phyloP scores from a whole-genome alignment of 805 yeast species.

The Metschnikowia corniflorae region DNA sequence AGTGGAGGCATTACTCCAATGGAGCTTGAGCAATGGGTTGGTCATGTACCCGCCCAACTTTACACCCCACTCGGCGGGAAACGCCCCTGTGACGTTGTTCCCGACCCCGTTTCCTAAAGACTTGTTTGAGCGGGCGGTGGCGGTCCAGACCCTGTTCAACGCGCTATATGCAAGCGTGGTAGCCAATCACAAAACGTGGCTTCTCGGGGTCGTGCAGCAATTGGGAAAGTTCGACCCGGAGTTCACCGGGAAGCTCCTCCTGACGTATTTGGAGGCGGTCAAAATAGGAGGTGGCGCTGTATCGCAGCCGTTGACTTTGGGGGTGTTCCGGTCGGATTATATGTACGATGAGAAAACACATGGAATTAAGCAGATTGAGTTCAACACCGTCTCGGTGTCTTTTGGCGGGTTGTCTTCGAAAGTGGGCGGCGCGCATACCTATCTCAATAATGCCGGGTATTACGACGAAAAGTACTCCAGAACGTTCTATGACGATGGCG shows the following conservation, averaged over 20 bases:
- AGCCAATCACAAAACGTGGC: slow-evolving; percentile 53
- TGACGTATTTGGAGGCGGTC: slow-evolving; percentile 50
- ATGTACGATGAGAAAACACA: slow-evolving; percentile 49
- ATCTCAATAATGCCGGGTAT: slow-evolving; percentile 55
- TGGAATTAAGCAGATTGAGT: slow-evolving; percentile 86
- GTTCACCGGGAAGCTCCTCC: slow-evolving; percentile 79
- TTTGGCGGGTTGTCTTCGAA: slow-evolving; percentile 87
- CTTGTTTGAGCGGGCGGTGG: slow-evolving; percentile 63
- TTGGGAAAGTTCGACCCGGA: slow-evolving; percentile 60
- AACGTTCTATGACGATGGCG: slow-evolving; percentile 43
- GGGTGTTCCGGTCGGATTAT: slow-evolving; percentile 88
- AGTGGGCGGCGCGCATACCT: slow-evolving; percentile 72
- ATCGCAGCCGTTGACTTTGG: slow-evolving; percentile 67
- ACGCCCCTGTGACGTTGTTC: slow-evolving; percentile 84
- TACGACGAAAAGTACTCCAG: slow-evolving; percentile 45
- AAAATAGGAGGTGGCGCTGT: slow-evolving; percentile 41
- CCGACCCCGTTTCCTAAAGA: slow-evolving; percentile 83
- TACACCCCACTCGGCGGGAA: slow-evolving; percentile 40
- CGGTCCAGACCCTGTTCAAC: slow-evolving; percentile 67
- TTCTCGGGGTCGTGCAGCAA: slow-evolving; percentile 50
- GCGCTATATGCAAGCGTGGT: slow-evolving; percentile 70
- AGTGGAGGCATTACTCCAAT: slow-evolving; percentile 56
- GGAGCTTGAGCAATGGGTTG: slow-evolving; percentile 77
- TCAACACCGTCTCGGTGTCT: slow-evolving; percentile 92
- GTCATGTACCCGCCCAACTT: slow-evolving; percentile 72